Percentiles rank a stretch among this genome's conserved stretches.
Conservation (phyloP, 2,329 filamentous ascomycete genomes). For the Pseudogymnoascus sp. region DNA sequence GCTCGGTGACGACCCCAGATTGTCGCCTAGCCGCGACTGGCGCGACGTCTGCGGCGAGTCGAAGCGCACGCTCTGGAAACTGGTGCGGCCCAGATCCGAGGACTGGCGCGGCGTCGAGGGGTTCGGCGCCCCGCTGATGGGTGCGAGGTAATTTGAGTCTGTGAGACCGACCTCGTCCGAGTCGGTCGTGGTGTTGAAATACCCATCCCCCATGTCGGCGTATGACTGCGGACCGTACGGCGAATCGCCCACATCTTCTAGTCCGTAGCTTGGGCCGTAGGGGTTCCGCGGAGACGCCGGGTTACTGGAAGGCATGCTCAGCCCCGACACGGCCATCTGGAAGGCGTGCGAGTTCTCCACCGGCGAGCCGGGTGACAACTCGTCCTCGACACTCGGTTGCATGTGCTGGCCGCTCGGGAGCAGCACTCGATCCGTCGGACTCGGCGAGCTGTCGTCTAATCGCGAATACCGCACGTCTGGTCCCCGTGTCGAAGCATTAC, state of each 20-base stretch:
- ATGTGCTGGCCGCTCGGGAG: slow-evolving; percentile 13
- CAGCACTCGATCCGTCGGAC: slow-evolving; percentile 17
- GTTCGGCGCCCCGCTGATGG: slow-evolving; percentile 40
- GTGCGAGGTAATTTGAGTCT: slow-evolving; percentile 45
- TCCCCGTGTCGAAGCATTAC: slow-evolving; percentile 22
- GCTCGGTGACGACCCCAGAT: slow-evolving; percentile 40
- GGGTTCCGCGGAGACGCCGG: slow-evolving; percentile 23
- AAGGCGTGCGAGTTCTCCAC: slow-evolving; percentile 26
- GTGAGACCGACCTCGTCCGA: slow-evolving; percentile 55
- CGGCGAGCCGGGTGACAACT: slow-evolving; percentile 20
- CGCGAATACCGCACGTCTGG: slow-evolving; percentile 26
- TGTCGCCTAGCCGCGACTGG: slow-evolving; percentile 36
- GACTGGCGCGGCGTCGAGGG: slow-evolving; percentile 32
- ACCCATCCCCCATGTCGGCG: slow-evolving; percentile 22
- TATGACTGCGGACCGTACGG: slow-evolving; percentile 20
- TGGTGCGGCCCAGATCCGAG: slow-evolving; percentile 37
- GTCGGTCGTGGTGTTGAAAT: slow-evolving; percentile 32
- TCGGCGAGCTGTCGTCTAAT: slow-evolving; percentile 24
- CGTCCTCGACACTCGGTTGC: slow-evolving; percentile 16
- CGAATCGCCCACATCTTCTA: slow-evolving; percentile 19
- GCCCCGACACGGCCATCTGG: slow-evolving; percentile 19
- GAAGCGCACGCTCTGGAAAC: slow-evolving; percentile 47
- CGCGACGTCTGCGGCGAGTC: slow-evolving; percentile 30
- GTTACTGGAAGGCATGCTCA: slow-evolving; percentile 12
- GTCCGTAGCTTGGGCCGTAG: slow-evolving; percentile 26